Conservation (phyloP, 805 yeast genomes). For the Komagataella pseudopastoris region DNA sequence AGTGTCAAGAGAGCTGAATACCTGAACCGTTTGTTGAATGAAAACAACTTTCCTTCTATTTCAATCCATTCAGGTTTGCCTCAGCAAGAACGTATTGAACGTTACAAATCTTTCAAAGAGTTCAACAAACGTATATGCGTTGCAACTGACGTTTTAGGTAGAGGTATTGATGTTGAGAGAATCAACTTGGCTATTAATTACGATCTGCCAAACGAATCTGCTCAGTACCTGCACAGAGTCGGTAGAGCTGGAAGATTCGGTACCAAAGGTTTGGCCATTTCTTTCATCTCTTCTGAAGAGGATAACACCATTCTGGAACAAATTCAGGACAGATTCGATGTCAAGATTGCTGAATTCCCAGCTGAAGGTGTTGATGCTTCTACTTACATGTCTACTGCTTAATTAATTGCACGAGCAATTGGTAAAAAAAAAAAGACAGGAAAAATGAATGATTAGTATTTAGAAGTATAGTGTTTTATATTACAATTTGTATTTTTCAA, state of each 20-base stretch:
- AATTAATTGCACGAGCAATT: conserved; percentile 19
- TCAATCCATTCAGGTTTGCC: conserved; percentile 93
- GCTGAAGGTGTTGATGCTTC: conserved; percentile 97
- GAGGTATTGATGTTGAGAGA: conserved; percentile 99
- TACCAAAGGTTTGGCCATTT: conserved; percentile 94
- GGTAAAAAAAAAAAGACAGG: neutral
- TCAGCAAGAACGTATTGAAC: conserved; percentile 95
- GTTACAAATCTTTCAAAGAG: conserved; percentile 93
- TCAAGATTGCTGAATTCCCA: conserved; percentile 88
- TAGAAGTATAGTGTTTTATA: neutral
- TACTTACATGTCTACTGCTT: conserved; percentile 86
- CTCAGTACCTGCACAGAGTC: conserved; percentile 96
- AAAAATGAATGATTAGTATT: neutral
- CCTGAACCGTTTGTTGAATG: conserved; percentile 76
- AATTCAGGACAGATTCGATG: conserved; percentile 96
- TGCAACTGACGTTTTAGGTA: conserved; percentile 95
- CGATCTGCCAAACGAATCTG: conserved; percentile 93
- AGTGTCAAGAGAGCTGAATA: conserved; percentile 87
- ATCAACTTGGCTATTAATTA: conserved; percentile 96
- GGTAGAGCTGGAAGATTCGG: conserved; percentile 99
- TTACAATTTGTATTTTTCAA: neutral
- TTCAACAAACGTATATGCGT: conserved; percentile 98
- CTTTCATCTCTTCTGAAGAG: conserved; percentile 73
- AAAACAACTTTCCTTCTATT: conserved; percentile 92
- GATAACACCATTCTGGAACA: conserved; percentile 84